Percentiles rank a stretch among this genome's conserved stretches.
These are phyloP conservation scores for Fusarium sp. DNA, from an alignment of 2,329 filamentous ascomycete species.

Conservation along the genomic window DNA sequence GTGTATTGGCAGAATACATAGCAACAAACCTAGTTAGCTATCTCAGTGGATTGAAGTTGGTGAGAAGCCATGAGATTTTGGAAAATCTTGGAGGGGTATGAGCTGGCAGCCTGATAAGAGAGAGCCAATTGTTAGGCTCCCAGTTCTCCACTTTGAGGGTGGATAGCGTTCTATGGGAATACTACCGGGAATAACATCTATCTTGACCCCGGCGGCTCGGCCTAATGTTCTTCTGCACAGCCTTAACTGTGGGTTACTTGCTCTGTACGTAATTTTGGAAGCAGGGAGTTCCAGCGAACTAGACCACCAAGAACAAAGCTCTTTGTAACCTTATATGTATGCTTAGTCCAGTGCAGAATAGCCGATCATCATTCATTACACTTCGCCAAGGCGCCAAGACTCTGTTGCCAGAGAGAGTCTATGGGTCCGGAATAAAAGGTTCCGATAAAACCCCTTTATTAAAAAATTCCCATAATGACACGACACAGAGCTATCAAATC, in stretches of 20 bases:
- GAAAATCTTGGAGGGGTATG: background rate
- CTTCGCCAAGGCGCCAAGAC: background rate
- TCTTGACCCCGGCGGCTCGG: background rate
- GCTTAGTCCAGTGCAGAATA: background rate
- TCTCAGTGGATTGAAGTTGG: background rate
- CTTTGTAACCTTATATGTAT: background rate
- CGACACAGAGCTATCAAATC: background rate
- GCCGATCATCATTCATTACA: background rate
- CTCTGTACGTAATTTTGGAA: too few relatives aligned
- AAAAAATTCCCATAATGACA: background rate
- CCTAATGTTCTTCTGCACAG: background rate
- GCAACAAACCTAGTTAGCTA: background rate
- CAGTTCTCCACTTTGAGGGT: background rate
- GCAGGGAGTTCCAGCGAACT: too few relatives aligned
- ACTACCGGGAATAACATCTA: background rate
- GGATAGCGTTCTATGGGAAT: rapidly evolving
- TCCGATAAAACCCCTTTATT: background rate
- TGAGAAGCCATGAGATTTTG: background rate
- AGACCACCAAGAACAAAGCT: background rate
- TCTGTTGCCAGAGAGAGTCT: background rate
- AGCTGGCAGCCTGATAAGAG: background rate
- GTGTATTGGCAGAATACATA: background rate
- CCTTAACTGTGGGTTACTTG: background rate
- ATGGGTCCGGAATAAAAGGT: background rate
- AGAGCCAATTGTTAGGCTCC: background rate